Evolutionary conservation across 768 basidiomycete genomes (phyloP).

Genomic region (Serpula lacrymans): DNA sequence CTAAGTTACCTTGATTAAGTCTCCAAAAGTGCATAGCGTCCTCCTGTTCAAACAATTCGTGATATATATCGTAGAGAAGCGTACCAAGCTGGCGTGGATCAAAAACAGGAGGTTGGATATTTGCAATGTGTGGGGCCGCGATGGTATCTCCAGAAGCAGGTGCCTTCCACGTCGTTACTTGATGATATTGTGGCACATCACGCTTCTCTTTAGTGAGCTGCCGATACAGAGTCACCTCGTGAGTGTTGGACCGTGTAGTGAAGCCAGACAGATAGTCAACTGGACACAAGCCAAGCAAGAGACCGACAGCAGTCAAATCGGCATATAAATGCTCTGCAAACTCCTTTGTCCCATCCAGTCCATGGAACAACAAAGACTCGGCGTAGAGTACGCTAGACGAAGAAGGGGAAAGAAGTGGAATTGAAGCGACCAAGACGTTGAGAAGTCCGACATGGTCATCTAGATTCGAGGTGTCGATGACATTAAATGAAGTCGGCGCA

Average conservation of each 20-base stretch:
- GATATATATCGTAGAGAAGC: constrained; percentile 42
- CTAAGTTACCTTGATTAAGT: constrained; percentile 2
- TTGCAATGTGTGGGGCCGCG: neutral
- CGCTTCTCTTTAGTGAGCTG: neutral
- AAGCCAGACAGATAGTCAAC: constrained; percentile 39
- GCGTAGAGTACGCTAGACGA: constrained; percentile 37
- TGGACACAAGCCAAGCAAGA: constrained; percentile 42
- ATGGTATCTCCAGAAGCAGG: constrained; percentile 18
- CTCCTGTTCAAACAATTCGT: constrained; percentile 42
- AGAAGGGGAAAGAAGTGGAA: constrained; percentile 34
- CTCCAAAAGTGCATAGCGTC: constrained; percentile 13
- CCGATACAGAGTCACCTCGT: constrained; percentile 23
- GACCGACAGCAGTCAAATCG: constrained; percentile 37
- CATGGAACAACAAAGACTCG: constrained; percentile 34
- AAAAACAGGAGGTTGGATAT: constrained; percentile 16
- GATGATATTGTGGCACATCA: constrained; percentile 37
- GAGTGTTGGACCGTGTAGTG: constrained; percentile 36
- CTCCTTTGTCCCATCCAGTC: constrained; percentile 25
- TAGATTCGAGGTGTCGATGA: constrained; percentile 51
- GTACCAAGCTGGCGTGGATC: constrained; percentile 32
- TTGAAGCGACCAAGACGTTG: constrained; percentile 37
- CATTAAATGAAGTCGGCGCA: constrained; percentile 37
- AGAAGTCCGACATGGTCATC: constrained; percentile 45
- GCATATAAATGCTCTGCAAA: constrained; percentile 31
- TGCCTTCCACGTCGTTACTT: constrained; percentile 38